These are phyloP conservation scores for Isochrysis galbana DNA, from an alignment of 78 protist species.

Conservation along the genomic window DNA sequence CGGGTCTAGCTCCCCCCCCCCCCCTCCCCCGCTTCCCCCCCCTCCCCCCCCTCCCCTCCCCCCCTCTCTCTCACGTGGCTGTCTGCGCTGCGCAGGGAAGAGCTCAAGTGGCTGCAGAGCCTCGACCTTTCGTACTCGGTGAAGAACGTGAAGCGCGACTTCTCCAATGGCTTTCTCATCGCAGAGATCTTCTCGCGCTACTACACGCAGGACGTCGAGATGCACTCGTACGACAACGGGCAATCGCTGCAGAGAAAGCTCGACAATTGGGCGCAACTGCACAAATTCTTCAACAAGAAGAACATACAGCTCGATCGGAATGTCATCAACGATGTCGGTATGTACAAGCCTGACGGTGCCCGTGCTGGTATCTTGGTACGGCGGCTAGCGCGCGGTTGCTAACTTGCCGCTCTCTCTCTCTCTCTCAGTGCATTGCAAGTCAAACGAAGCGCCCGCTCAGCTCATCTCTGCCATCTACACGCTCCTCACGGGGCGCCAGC, in stretches of 20 bases:
- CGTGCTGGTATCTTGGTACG: background rate
- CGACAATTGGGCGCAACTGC: slow-evolving; percentile 68
- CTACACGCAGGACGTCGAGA: slow-evolving; percentile 62
- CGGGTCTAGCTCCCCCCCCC: too few species aligned
- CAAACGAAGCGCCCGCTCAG: slow-evolving; percentile 30
- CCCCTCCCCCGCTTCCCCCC: too few species aligned
- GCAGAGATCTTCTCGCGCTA: slow-evolving; percentile 85
- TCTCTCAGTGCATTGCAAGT: slow-evolving; percentile 38
- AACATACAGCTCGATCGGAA: background rate
- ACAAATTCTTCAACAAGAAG: slow-evolving; percentile 41
- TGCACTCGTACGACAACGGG: slow-evolving; percentile 82
- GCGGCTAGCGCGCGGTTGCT: background rate
- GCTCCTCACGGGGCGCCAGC: slow-evolving; percentile 37
- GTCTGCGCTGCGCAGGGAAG: too few species aligned
- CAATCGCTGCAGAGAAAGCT: slow-evolving; percentile 28
- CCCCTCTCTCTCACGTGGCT: too few species aligned
- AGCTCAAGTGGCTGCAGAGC: slow-evolving; percentile 75
- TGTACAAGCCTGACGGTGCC: background rate
- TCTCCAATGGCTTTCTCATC: slow-evolving; percentile 76
- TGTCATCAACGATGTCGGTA: background rate
- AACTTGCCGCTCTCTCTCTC: background rate
- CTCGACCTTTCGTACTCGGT: slow-evolving; percentile 68
- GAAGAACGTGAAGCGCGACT: slow-evolving; percentile 68
- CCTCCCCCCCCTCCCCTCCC: too few species aligned
- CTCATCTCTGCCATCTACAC: slow-evolving; percentile 33